Base-by-base conservation (phyloP, 2,329 filamentous ascomycete species). In the Exophiala oligosperma region DNA sequence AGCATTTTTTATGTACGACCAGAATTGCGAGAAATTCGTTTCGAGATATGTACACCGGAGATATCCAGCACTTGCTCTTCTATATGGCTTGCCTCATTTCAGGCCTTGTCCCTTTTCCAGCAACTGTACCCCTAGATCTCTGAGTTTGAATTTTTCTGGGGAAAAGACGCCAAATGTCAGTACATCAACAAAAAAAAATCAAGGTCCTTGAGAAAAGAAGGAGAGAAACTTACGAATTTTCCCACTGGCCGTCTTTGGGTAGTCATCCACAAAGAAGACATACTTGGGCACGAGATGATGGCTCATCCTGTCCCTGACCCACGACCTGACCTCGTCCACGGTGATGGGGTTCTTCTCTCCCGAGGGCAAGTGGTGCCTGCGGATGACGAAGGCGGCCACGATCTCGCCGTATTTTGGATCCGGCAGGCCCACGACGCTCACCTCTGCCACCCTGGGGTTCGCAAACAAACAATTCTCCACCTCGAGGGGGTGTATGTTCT, bases 401-500 rank as follows among this genome's bases (percentile, higher is more conserved):
- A 84, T 84, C 77, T 99, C 94, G 1, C 94, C 94, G 67, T 95
- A 90, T 66, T 82, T 82, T 65, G 88, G 84, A 71, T 97, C 91
- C 0, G 89, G 87, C 0, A 97, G 76, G 0, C 92, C 94, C 0
- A 95, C 90, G 1, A 96, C 90, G 64, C 87, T 90, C 2, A 85
- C 91, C 63, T 97, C 91, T 12, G 81, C 79, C 0, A 97, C 80
- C 2, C 80, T 79, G 1, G 84, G 80, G 69, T 93, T 87, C 41
- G 84, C 83, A 61, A 96, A 85, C 4, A 97, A 80, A 65, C 86
- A 93, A 70, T 95, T 92, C 73, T 99, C 94, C 2, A 97, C 82
- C 73, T 97, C 94, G 4, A 96, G 79, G 0, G 94, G 94, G 72
- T 96, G 91, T 56, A 97, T 96, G 71, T 99, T 99, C 72, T 97